phyloP scores from a whole-genome alignment of 75 land plant genomes.

The Pinus taeda region DNA sequence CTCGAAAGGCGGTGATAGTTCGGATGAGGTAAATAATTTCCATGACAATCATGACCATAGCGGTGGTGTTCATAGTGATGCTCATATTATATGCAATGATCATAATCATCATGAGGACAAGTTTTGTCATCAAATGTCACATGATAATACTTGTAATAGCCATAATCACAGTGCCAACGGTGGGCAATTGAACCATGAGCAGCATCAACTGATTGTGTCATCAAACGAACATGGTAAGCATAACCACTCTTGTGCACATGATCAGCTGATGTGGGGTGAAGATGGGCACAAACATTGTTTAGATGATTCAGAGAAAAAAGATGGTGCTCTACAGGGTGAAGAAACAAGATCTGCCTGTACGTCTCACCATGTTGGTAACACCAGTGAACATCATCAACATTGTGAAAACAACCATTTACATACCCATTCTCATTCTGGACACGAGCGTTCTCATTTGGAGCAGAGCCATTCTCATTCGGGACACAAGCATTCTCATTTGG shows the following conservation, averaged over 20 bases:
- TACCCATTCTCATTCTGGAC: slow-evolving; percentile 10
- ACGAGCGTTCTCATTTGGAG: slow-evolving; percentile 12
- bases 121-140: slow-evolving; percentile 1
- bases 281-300: neutral
- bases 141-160: neutral
- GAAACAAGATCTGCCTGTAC: neutral
- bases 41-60: slow-evolving; percentile 16
- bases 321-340: neutral
- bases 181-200: neutral
- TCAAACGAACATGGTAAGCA: slow-evolving; percentile 8
- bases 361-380: neutral
- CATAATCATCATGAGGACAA: slow-evolving; percentile 13
- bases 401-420: slow-evolving; percentile 15
- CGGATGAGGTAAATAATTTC: neutral
- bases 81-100: slow-evolving; percentile 9
- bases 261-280: neutral
- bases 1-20: neutral
- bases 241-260: slow-evolving; percentile 10
- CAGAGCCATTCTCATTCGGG: slow-evolving; percentile 15
- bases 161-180: neutral
- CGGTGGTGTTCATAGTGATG: slow-evolving; percentile 5
- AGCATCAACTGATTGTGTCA: neutral
- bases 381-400: slow-evolving; percentile 9
- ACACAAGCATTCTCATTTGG: slow-evolving; percentile 11
- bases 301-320: neutral